Conservation (phyloP, 1,139 yeast species). For the Debaryomyces robertsiae region DNA sequence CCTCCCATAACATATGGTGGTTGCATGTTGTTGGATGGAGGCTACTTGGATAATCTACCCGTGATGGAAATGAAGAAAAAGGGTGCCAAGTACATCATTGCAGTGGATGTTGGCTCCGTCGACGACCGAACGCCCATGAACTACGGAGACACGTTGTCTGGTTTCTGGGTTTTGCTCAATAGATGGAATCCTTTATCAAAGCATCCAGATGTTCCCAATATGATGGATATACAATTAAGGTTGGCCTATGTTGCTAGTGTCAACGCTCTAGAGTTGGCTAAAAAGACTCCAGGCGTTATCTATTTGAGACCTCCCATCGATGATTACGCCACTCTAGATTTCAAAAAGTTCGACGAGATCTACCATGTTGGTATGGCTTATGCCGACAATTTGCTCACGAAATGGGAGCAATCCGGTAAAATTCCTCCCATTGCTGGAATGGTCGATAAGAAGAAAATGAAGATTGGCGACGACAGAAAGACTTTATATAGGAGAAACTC, state of each 20-base stretch:
- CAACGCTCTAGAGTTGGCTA: conserved; percentile 86
- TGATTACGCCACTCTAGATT: conserved; percentile 86
- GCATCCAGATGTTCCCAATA: conserved; percentile 86
- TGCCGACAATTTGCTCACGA: conserved; percentile 60
- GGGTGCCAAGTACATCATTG: conserved; percentile 86
- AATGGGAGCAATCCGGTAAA: conserved; percentile 54
- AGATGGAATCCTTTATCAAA: conserved; percentile 88
- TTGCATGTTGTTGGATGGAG: conserved; percentile 92
- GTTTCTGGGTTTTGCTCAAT: conserved; percentile 87
- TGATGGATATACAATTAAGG: conserved; percentile 93
- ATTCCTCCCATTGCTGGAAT: conserved; percentile 68
- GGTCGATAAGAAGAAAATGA: conserved; percentile 24
- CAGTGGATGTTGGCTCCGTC: conserved; percentile 96
- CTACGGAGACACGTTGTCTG: conserved; percentile 92
- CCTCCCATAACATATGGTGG: conserved; percentile 93
- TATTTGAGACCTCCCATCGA: conserved; percentile 95
- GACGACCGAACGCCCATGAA: conserved; percentile 90
- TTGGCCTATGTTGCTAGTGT: conserved; percentile 95
- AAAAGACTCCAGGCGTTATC: conserved; percentile 81
- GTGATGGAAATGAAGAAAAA: conserved; percentile 86
- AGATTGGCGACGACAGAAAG: conserved; percentile 20
- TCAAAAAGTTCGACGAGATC: conserved; percentile 89
- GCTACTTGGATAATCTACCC: conserved; percentile 91
- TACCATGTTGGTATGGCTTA: conserved; percentile 78
- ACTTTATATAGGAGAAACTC: conserved; percentile 63